Percentiles rank a stretch among this genome's conserved stretches.
These are phyloP conservation scores for Blumeriella jaapii DNA, from an alignment of 2,329 filamentous ascomycete species.

Conservation along the genomic window DNA sequence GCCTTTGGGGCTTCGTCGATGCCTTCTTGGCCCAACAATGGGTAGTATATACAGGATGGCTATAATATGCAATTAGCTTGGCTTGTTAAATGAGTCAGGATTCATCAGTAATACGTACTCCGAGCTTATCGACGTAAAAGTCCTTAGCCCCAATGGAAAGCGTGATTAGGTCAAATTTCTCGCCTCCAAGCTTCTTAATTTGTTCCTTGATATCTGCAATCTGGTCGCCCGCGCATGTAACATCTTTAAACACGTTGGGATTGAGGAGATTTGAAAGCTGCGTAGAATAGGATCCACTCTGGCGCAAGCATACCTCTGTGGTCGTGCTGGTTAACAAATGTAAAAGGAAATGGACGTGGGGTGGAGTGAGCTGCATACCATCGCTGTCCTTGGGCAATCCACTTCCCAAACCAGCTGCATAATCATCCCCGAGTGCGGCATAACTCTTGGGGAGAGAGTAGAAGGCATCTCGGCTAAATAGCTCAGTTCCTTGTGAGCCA, in stretches of 20 bases:
- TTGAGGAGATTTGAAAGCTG: background rate
- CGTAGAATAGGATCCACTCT: conserved; percentile 2
- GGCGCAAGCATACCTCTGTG: conserved; percentile 2
- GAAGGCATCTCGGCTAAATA: background rate
- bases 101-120: conserved; percentile 1
- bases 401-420: conserved; percentile 1
- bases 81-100: background rate
- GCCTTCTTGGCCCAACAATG: too few species aligned
- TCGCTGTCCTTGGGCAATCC: background rate
- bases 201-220: conserved; percentile 3
- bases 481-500: too few species aligned
- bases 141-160: conserved; percentile 2
- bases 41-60: too few species aligned
- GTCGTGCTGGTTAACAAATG: background rate
- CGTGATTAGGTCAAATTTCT: conserved; percentile 4
- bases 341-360: background rate
- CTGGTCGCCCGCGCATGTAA: conserved; percentile 1
- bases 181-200: conserved; percentile 1
- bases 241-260: background rate
- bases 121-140: conserved; percentile 1
- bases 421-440: conserved; percentile 4
- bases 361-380: background rate
- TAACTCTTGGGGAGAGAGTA: background rate
- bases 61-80: too few species aligned
- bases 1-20: too few species aligned